Evolutionary conservation across 2,329 filamentous ascomycete genomes (phyloP), one percentile per base, ranked within the genome.

Genomic region (Colletotrichum somersetense): DNA sequence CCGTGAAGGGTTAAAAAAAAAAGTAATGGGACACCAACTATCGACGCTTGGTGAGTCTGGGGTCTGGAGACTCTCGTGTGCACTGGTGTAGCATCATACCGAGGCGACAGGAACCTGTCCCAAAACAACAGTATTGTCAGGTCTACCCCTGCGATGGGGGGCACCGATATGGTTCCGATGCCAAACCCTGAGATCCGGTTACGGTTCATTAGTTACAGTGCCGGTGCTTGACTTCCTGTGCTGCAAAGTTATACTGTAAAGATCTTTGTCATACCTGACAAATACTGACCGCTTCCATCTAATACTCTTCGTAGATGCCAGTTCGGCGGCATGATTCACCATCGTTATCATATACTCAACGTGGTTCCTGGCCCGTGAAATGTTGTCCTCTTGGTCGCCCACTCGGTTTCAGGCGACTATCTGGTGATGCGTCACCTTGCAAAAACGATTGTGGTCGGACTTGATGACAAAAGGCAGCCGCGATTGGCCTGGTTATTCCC

Each of bases 1-100:
- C 10, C 33, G 30, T 50, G 38, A 66, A 8, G 8, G 7, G 46
- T 38, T 38, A 16, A 59, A 10, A 11, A 40, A 53, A 38, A 56
- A 10, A 59, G 40, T 26, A 56, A 42, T 48, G 66, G 59, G 46
- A 71, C 52, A n/a, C 30, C 69, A 65, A 65, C 66, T 72, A 72
- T 59, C 55, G 66, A 44, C 58, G 23, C 53, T 56, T 64, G 46
- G 30, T 30, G 26, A 38, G 40, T 61, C 52, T 50, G 50, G 61
- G 59, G 66, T 57, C 66, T 58, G 66, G 23, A 11, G 14, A 40
- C n/a, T 18, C 16, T 53, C 30, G 30, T 66, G 35, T 38, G 62
- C n/a, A 35, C 33, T 30, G 26, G 26, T 18, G 44, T 42, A 53
- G n/a, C 26, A 48, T 46, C 53, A 14, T 42, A 20, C 48, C 56